A percentile compares a stretch with the other conserved stretches of the same genome.
Conservation (phyloP, 1,284 basidiomycete species). For the Tilletia horrida region DNA sequence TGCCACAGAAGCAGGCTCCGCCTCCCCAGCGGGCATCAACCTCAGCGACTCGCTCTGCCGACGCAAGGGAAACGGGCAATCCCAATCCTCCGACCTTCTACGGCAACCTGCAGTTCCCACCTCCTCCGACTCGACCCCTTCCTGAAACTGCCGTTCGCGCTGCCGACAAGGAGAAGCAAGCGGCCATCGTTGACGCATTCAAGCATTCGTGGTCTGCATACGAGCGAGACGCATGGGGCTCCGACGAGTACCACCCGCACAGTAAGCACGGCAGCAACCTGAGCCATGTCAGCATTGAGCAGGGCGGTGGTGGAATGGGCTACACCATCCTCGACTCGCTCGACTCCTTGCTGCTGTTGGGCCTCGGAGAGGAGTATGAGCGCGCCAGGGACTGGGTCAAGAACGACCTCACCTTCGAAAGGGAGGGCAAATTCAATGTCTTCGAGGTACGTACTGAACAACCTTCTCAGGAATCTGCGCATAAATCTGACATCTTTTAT, state of each 20-base stretch:
- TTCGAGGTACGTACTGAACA: conserved; percentile 69
- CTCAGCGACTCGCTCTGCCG: too few relatives aligned
- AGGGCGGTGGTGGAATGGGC: conserved; percentile 39
- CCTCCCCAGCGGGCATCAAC: too few relatives aligned
- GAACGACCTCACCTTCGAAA: conserved; percentile 69
- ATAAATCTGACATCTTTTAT: too few relatives aligned
- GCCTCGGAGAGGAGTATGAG: conserved; percentile 71
- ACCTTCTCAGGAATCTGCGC: too few relatives aligned
- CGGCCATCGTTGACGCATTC: conserved; percentile 45
- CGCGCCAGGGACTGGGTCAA: conserved; percentile 76
- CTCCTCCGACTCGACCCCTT: conserved; percentile 33
- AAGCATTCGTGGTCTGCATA: conserved; percentile 50
- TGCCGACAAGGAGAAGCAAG: conserved; percentile 33
- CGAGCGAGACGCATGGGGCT: conserved; percentile 48
- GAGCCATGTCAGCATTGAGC: conserved; percentile 24
- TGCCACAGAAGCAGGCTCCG: too few relatives aligned
- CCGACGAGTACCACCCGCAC: conserved; percentile 53
- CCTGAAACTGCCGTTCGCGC: conserved; percentile 30
- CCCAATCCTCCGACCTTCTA: not conserved
- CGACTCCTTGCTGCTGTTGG: conserved; percentile 84
- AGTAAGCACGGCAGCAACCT: conserved; percentile 43
- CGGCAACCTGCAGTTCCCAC: conserved; percentile 21
- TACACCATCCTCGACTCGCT: conserved; percentile 56
- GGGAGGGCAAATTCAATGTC: conserved; percentile 77
- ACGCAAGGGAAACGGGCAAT: too few relatives aligned